Conservation (phyloP, 495 filamentous ascomycete genomes). For the Usnea hakonensis region DNA sequence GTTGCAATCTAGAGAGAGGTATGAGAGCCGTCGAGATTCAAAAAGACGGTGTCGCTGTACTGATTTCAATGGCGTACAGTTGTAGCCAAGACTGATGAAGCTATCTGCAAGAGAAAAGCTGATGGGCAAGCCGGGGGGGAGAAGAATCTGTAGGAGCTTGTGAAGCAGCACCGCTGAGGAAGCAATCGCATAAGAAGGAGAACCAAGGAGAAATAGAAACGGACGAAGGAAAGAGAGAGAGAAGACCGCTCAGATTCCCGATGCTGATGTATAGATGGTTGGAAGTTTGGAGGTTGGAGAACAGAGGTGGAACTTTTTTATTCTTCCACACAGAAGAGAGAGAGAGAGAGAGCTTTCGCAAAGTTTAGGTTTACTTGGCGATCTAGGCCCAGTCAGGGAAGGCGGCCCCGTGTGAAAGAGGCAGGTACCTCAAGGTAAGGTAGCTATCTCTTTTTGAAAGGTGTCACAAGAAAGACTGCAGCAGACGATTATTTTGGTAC, state of each 20-base stretch:
- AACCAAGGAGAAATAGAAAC: conserved; percentile 23
- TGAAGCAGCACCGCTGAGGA: conserved; percentile 16
- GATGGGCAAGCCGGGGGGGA: conserved; percentile 30
- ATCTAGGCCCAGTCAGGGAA: conserved; percentile 10
- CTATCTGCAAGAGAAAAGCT: conserved; percentile 27
- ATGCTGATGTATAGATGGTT: conserved; percentile 6
- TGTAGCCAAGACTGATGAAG: conserved; percentile 5
- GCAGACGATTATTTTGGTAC: too few species aligned
- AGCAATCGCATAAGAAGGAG: conserved; percentile 19
- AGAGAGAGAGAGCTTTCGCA: conserved; percentile 14
- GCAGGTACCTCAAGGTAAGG: background rate
- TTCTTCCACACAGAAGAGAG: too few species aligned
- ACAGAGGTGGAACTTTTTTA: conserved; percentile 20
- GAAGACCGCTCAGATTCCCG: conserved; percentile 19
- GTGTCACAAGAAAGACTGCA: too few species aligned
- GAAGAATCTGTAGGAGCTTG: conserved; percentile 23
- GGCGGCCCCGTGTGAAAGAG: background rate
- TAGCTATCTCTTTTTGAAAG: too few species aligned
- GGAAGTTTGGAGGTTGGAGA: conserved; percentile 3
- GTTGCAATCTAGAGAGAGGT: conserved; percentile 8
- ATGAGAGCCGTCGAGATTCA: conserved; percentile 7
- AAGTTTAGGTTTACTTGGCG: conserved; percentile 18
- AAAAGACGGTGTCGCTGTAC: background rate
- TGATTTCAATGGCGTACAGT: conserved; percentile 6
- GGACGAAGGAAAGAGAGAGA: conserved; percentile 26